These are phyloP conservation scores for Penicillium occitanis DNA, from an alignment of 2,329 filamentous ascomycete species.

Conservation along the genomic window DNA sequence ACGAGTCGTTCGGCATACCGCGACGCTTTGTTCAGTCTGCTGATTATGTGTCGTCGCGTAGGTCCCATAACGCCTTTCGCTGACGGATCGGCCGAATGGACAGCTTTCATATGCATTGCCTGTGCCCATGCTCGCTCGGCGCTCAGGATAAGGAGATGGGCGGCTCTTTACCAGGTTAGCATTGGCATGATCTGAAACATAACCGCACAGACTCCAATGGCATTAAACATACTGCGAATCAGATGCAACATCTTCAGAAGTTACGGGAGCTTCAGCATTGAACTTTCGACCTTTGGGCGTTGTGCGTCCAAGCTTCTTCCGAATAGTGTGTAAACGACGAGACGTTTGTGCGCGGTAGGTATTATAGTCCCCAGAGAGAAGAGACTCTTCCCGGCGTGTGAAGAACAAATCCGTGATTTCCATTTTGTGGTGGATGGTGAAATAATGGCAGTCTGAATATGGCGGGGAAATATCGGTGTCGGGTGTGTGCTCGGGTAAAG, in stretches of 20 bases:
- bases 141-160: constrained; percentile 75
- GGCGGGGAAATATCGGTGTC: constrained; percentile 16
- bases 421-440: constrained; percentile 54
- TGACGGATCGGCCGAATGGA: constrained; percentile 71
- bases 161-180: constrained; percentile 57
- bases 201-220: background rate
- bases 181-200: constrained; percentile 21
- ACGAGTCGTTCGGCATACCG: constrained; percentile 68
- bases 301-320: constrained; percentile 79
- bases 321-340: constrained; percentile 76
- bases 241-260: constrained; percentile 69
- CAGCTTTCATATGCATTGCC: constrained; percentile 89
- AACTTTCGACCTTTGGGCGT: constrained; percentile 88
- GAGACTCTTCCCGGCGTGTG: constrained; percentile 74
- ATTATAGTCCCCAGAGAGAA: constrained; percentile 84
- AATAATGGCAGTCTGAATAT: background rate
- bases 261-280: constrained; percentile 66
- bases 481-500: constrained; percentile 22
- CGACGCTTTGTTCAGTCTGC: constrained; percentile 77
- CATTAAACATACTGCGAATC: constrained; percentile 67
- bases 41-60: constrained; percentile 83
- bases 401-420: constrained; percentile 86
- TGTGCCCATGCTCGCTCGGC: constrained; percentile 93
- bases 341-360: constrained; percentile 78
- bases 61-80: constrained; percentile 73